A percentile compares a stretch with the other conserved stretches of the same genome.
Evolutionary conservation across 805 yeast species (phyloP).

Genomic region (Yamadazyma nakazawae): DNA sequence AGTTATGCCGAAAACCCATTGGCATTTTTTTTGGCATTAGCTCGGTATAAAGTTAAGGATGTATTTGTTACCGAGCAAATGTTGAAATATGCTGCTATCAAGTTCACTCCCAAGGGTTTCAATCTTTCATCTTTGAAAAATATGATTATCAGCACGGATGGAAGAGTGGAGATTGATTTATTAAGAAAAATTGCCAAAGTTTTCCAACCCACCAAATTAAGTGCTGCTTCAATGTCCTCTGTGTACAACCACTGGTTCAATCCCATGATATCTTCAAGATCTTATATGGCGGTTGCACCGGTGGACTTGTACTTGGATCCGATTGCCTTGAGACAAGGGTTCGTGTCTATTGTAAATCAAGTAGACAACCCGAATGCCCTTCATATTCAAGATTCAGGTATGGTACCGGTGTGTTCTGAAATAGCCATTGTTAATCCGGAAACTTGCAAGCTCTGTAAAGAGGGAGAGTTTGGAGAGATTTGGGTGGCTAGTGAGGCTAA

Average conservation of each 20-base stretch:
- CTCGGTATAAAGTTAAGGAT: conserved; percentile 80
- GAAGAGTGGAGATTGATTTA: conserved; percentile 66
- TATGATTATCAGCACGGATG: conserved; percentile 75
- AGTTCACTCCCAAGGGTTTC: conserved; percentile 58
- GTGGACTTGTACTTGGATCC: conserved; percentile 86
- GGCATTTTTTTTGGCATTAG: conserved; percentile 63
- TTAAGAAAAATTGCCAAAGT: conserved; percentile 55
- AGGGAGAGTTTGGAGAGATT: conserved; percentile 94
- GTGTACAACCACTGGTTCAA: conserved; percentile 78
- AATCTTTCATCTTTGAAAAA: conserved; percentile 66
- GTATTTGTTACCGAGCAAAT: conserved; percentile 80
- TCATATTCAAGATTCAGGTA: conserved; percentile 88
- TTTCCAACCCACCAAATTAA: conserved; percentile 62
- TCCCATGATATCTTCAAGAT: conserved; percentile 79
- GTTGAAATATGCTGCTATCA: conserved; percentile 68
- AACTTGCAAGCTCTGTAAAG: conserved; percentile 69
- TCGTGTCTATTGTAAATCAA: conserved; percentile 74
- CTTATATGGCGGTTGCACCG: conserved; percentile 86
- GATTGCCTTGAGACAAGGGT: conserved; percentile 84
- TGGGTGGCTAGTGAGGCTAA: conserved; percentile 94
- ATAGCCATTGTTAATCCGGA: conserved; percentile 95
- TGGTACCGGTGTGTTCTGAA: conserved; percentile 93
- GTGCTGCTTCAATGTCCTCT: conserved; percentile 66
- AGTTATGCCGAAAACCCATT: conserved; percentile 75
- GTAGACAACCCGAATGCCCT: conserved; percentile 65